Percentiles rank a stretch among this genome's conserved stretches.
Conservation (phyloP, 768 basidiomycete species). For the Rubroboletus pulcherrimus region DNA sequence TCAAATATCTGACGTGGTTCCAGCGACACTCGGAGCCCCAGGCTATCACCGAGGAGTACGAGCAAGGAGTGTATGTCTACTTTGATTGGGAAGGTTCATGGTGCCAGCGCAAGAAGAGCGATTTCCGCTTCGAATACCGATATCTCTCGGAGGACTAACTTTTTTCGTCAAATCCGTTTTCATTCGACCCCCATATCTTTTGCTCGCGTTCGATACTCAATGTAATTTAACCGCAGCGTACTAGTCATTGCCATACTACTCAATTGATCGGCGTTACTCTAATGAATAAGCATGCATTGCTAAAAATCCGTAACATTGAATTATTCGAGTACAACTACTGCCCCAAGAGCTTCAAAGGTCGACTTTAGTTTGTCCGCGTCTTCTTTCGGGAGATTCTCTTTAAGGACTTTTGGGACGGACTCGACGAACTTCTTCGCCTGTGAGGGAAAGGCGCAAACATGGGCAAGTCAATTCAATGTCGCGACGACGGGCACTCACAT, state of each 20-base stretch:
- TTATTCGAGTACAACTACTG: conserved; percentile 81
- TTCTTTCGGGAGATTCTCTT: conserved; percentile 94
- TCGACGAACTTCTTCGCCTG: conserved; percentile 99
- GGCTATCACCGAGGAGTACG: conserved; percentile 98
- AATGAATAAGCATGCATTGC: conserved; percentile 16
- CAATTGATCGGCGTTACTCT: conserved; percentile 10
- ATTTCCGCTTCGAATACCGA: conserved; percentile 96
- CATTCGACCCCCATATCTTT: conserved; percentile 3
- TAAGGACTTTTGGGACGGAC: conserved; percentile 85
- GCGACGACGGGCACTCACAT: conserved; percentile 53
- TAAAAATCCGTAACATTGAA: conserved; percentile 8
- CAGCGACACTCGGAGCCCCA: conserved; percentile 97
- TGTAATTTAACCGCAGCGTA: conserved; percentile 27
- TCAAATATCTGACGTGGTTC: conserved; percentile 99
- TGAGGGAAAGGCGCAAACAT: neutral
- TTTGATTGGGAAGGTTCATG: conserved; percentile 99
- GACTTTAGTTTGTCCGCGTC: conserved; percentile 96
- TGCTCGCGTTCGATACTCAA: conserved; percentile 16
- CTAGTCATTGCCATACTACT: conserved; percentile 17
- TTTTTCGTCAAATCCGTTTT: neutral
- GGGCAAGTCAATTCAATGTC: neutral
- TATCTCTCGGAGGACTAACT: conserved; percentile 79
- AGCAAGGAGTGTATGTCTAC: conserved; percentile 98
- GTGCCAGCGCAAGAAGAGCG: conserved; percentile 97
- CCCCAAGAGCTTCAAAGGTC: conserved; percentile 87